Evolutionary conservation across 2,329 filamentous ascomycete species (phyloP), one percentile per base, ranked within the genome.

Genomic region (Stemphylium lycopersici): DNA sequence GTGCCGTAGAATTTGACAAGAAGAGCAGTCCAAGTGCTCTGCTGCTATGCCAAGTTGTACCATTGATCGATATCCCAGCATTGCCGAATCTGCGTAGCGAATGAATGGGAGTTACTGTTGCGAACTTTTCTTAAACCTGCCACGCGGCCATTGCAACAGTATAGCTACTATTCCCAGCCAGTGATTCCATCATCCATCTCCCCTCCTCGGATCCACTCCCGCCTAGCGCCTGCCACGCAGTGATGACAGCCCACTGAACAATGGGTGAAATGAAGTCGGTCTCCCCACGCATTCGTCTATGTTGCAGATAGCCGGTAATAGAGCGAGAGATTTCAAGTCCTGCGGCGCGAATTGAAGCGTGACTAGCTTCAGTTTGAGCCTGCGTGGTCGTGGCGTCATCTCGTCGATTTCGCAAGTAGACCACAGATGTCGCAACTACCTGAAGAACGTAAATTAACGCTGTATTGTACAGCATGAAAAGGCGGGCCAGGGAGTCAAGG

Each of bases 381-480:
- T n/a, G 10, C 29, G 12, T 11, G 6, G 3, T 6, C 24, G 18
- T 7, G 12, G 12, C 18, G 15, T 15, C 11, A 16, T 10, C 6
- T 33, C 24, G 20, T 11, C 20, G 18, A 22, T 18, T 3, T 29
- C 6, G 6, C 8, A 6, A 26, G 11, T 3, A 4, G 16, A 18
- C n/a, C 36, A 8, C 39, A 26, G 67, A 56, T 2, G 61, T 61
- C 3, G 55, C 44, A 24, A 69, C 55, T n/a, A 70, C 48, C 13
- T 51, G 45, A 6, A 70, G 54, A 15, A 71, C 58, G 33, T 65
- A 50, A n/a, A 71, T 66, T 7, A 69, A 51, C n/a, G 64, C 55
- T 12, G 62, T 66, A 41, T 68, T 67, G 48, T 71, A 71, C 5
- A 72, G 50, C 66, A 71, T 69, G 16, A 65, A 47, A 52, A 63